Base-by-base conservation (phyloP, 208 protist species). In the Blastocrithidia nonstop region DNA sequence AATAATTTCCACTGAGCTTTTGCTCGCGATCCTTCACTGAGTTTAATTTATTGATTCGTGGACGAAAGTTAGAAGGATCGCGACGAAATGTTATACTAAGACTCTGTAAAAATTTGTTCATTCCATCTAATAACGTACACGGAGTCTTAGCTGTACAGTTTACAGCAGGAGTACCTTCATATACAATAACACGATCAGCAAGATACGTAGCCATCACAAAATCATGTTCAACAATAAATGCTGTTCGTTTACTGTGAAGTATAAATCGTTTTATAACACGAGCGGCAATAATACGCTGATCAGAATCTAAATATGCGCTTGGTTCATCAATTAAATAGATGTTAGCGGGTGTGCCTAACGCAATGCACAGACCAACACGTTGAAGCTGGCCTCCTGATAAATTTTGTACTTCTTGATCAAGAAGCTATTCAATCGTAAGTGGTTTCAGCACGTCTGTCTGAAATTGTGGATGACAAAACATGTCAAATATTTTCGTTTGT, bases 181-280 rank as follows among this genome's bases (percentile, higher is more conserved):
- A 99, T 22, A 99, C 97, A 43, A 99, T 93, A 35, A 99, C 98
- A 44, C 89, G 76, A 67, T 99, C 97, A 15, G 98, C 98, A 22
- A 99, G 78, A 71, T 99, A 99, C 1, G 97, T 99, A 41, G 97
- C 97, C 97, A 99, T 99, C 65, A 99, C 99, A 71, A 99, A 99
- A 70, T 99, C 98, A 81, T 99, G 98, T 76, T 99, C 98, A 24
- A 99, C 98, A 57, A 99, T 85, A 73, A 99, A 99, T 9, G 94
- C 97, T 45, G 96, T 98, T 62, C 98, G 97, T 73, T 98, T 98
- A 38, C 93, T 75, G 78, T 99, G 95, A 25, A 99, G 78, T 55
- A 99, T 99, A 71, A 98, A 99, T 42, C 90, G 74, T 81, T 97
- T 97, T 56, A 97, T 97, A 17, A 98, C 95, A 54, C 98, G 98